Percentiles rank a stretch among this genome's conserved stretches.
Evolutionary conservation across 345 rosid genomes (phyloP).

Genomic region (Carallia brachiata): DNA sequence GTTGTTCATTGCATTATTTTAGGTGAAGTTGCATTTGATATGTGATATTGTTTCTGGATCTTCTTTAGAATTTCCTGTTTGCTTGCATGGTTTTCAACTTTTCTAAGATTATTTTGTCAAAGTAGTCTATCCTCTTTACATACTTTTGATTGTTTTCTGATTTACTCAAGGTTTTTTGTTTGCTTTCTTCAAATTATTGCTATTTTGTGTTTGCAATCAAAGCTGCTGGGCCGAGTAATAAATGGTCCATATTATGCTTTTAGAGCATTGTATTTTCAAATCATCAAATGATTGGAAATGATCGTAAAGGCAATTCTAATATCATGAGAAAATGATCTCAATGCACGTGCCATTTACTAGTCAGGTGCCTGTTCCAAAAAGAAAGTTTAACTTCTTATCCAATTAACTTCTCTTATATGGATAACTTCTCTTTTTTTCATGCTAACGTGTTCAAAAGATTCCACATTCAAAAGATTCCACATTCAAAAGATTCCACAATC

Average conservation of each 20-base stretch:
- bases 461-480: too few species aligned
- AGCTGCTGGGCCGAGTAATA: not conserved
- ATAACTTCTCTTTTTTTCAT: too few species aligned
- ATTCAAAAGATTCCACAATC: too few species aligned
- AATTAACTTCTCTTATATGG: not conserved
- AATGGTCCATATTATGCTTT: not conserved
- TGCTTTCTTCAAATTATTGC: not conserved
- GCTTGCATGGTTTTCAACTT: not conserved
- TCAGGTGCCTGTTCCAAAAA: not conserved
- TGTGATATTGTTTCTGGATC: not conserved
- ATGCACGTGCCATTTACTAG: not conserved
- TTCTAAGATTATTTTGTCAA: not conserved
- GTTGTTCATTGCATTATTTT: not conserved
- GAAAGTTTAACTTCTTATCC: not conserved
- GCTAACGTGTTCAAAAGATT: too few species aligned
- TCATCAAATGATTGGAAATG: not conserved
- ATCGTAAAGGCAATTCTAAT: not conserved
- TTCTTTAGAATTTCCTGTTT: not conserved
- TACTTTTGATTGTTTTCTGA: not conserved
- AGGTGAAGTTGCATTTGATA: not conserved
- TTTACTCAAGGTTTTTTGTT: not conserved
- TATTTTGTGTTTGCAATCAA: not conserved
- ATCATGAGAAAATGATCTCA: not conserved
- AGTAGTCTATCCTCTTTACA: not conserved
- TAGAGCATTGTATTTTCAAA: not conserved